Base-by-base conservation (phyloP, 352 stramenopile genomes). In the Thalassiosira gravida region DNA sequence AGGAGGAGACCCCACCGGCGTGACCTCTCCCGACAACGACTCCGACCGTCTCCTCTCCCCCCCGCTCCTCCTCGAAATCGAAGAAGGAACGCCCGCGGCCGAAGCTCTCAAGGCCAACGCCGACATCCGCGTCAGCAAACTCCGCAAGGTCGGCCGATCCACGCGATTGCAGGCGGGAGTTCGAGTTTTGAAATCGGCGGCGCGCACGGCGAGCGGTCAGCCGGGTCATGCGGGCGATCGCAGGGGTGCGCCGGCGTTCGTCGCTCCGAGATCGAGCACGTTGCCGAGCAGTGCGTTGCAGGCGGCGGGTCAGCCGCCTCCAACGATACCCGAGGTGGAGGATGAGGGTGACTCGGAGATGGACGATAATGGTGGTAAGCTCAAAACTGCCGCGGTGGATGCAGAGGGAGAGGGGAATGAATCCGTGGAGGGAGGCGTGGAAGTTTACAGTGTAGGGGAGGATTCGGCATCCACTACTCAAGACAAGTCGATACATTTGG, bases 71-170 rank as follows among this genome's bases (percentile, higher is more conserved):
- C n/a, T 86, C 0, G 66, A 83, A 61, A 91, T 92, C 75, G 77
- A 86, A 20, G 84, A 92, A 14, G 83, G 86, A 35, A 92, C 84
- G 11, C 86, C 88, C 16, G 89, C 89, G 25, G 85, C 83, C 0
- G 86, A 86, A 52, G 89, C 89, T 6, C 72, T 94, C 11, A 71
- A 75, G 35, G 89, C 85, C 7, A 93, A 92, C 64, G 84, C 87
- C 3, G 64, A 80, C 49, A 64, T 94, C 3, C 74, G 80, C 47
- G 84, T 94, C 5, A 74, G 66, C 3, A 86, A 81, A 56, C 66
- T 92, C 9, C 76, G 74, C 18, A 94, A 94, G 63, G 71, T 77
- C 20, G 86, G 82, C 9, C 74, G 88, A 25, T 80, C 67, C 44
- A 76, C 90, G 11, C 67, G 85, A 27, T 73, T 80, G 18, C 86